Conservation (phyloP, 305 asterid genomes). For the Petunia hybrid region DNA sequence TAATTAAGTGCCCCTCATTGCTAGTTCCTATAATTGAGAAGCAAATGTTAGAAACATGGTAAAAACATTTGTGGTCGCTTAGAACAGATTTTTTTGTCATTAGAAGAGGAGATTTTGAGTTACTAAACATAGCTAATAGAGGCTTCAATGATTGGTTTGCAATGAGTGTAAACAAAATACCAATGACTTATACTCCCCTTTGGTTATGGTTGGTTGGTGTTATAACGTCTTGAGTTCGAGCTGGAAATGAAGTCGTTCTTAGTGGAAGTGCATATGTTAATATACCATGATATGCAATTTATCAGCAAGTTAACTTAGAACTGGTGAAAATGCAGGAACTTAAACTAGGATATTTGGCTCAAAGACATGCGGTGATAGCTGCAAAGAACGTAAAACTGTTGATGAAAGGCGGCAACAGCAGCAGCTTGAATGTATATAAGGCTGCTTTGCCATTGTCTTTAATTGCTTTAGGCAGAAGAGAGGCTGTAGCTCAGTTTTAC, state of each 20-base stretch:
- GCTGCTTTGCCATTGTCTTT: conserved; percentile 62
- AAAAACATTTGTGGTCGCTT: neutral
- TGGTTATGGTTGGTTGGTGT: too few relatives aligned
- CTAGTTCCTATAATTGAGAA: neutral
- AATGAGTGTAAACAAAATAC: neutral
- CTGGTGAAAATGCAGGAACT: conserved; percentile 57
- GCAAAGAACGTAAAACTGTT: conserved; percentile 77
- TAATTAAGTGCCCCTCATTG: neutral
- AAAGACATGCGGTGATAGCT: conserved; percentile 63
- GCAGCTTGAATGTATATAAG: conserved; percentile 60
- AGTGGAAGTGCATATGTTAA: neutral
- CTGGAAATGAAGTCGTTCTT: too few relatives aligned
- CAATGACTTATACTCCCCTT: neutral
- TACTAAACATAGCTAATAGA: too few relatives aligned
- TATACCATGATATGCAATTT: neutral
- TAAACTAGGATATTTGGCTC: conserved; percentile 86
- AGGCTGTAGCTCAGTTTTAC: conserved; percentile 57
- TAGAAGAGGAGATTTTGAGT: too few relatives aligned
- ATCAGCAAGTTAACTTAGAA: neutral
- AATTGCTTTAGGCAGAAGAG: conserved; percentile 72
- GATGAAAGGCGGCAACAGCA: conserved; percentile 51
- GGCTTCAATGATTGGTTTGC: neutral
- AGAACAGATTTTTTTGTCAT: neutral
- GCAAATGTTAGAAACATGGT: neutral
- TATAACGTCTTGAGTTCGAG: too few relatives aligned